phyloP scores from a whole-genome alignment of 2,329 filamentous ascomycete genomes.

The Fusarium pseudocircinatum region DNA sequence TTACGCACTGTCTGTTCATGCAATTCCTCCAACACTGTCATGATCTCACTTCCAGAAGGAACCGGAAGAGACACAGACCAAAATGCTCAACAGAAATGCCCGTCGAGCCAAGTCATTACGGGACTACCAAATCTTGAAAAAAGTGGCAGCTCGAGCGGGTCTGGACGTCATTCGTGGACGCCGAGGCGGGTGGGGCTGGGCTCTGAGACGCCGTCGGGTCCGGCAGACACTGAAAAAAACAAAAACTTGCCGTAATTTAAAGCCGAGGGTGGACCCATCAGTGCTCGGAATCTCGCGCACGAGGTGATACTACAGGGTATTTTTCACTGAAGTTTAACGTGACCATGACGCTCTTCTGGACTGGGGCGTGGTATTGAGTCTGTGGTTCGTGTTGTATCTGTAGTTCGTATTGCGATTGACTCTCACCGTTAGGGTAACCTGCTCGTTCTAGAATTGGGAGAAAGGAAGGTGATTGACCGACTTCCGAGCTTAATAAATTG shows the following conservation, averaged over 20 bases:
- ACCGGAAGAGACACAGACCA: not conserved
- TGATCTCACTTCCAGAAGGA: not conserved
- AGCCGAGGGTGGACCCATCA: slow-evolving; percentile 2
- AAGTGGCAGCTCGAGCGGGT: not conserved
- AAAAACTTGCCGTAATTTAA: not conserved
- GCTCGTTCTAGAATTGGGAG: not conserved
- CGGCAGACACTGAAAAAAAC: not conserved
- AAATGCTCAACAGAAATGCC: slow-evolving; percentile 9
- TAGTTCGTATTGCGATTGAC: not conserved
- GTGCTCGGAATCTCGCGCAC: not conserved
- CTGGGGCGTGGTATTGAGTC: not conserved
- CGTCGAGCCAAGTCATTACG: slow-evolving; percentile 1
- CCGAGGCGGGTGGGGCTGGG: not conserved
- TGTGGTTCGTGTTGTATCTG: too few species aligned
- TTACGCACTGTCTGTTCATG: not conserved
- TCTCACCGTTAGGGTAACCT: not conserved
- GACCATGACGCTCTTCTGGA: not conserved
- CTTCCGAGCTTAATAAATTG: not conserved
- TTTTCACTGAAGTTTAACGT: not conserved
- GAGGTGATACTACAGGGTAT: not conserved
- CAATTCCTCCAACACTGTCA: too few species aligned
- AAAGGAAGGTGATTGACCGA: not conserved
- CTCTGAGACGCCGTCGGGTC: not conserved
- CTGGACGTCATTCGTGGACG: slow-evolving; percentile 4
- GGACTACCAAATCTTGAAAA: not conserved